These are phyloP conservation scores for Ceratocystiopsis sp. DNA, from an alignment of 2,329 filamentous ascomycete genomes.

Conservation along the genomic window DNA sequence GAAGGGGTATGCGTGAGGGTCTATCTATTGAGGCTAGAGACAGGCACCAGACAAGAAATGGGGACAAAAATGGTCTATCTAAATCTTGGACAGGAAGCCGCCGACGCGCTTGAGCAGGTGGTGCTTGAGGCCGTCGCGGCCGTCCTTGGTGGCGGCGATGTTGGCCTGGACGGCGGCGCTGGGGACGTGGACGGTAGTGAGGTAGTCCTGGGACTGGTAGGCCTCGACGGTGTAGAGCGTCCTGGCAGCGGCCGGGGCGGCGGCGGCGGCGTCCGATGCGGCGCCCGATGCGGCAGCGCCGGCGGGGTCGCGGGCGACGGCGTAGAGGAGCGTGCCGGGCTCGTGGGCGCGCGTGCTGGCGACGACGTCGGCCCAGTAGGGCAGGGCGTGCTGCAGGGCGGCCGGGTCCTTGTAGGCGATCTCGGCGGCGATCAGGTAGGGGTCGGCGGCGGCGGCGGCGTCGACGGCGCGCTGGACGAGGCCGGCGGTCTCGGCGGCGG, in stretches of 20 bases:
- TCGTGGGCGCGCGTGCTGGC: constrained; percentile 9
- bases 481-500: neutral
- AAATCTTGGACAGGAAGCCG: too few relatives aligned
- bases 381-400: constrained; percentile 9
- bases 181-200: constrained; percentile 14
- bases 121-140: constrained; percentile 12
- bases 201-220: constrained; percentile 13
- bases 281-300: constrained; percentile 6
- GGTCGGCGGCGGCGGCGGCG: constrained; percentile 8
- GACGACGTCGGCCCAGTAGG: constrained; percentile 14
- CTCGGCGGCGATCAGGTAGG: constrained; percentile 13
- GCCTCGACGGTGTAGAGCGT: constrained; percentile 13
- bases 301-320: constrained; percentile 10
- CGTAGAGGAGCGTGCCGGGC: constrained; percentile 14
- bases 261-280: constrained; percentile 3
- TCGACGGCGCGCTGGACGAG: constrained; percentile 7
- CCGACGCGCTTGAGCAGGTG: constrained; percentile 6
- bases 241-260: constrained; percentile 4
- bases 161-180: constrained; percentile 14
- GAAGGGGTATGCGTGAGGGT: constrained; percentile 3
- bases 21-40: too few relatives aligned
- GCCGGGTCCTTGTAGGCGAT: constrained; percentile 13
- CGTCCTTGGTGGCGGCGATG: constrained; percentile 10
- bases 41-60: too few relatives aligned
- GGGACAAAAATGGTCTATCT: too few relatives aligned